These are phyloP conservation scores for Penicillium sp. DNA, from an alignment of 2,329 filamentous ascomycete species.

Conservation along the genomic window DNA sequence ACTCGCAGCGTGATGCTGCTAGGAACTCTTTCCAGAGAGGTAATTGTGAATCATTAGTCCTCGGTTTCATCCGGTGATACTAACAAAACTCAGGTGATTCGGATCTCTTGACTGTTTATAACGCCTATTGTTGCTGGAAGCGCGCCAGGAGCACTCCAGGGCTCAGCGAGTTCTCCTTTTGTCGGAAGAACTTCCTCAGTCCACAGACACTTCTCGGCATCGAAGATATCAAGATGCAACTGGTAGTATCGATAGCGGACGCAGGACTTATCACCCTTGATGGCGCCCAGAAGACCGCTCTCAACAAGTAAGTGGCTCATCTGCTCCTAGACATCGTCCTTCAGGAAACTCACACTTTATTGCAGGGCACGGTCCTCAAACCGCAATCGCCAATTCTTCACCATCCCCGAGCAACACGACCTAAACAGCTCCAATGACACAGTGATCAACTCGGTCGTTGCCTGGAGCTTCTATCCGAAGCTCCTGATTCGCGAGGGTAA, in stretches of 20 bases:
- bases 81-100: conserved; percentile 65
- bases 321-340: background rate
- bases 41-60: conserved; percentile 23
- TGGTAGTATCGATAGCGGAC: conserved; percentile 81
- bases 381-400: conserved; percentile 74
- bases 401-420: conserved; percentile 75
- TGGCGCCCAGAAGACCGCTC: conserved; percentile 67
- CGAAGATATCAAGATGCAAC: conserved; percentile 91
- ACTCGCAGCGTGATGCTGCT: conserved; percentile 77
- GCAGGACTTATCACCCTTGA: conserved; percentile 79
- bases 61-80: conserved; percentile 11
- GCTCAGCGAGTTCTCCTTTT: conserved; percentile 82
- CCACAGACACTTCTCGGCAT: conserved; percentile 88
- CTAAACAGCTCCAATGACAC: conserved; percentile 77
- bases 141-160: conserved; percentile 71
- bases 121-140: conserved; percentile 89
- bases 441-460: conserved; percentile 78
- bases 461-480: conserved; percentile 95
- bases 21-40: conserved; percentile 75
- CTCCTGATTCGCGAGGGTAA: conserved; percentile 81
- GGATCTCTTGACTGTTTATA: conserved; percentile 88
- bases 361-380: conserved; percentile 62
- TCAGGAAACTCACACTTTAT: conserved; percentile 4
- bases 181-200: conserved; percentile 89
- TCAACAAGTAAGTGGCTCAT: conserved; percentile 58